A percentile compares a stretch with the other conserved stretches of the same genome.
Conservation (phyloP, 257 asterid genomes). For the Oldenlandia corymbosa region DNA sequence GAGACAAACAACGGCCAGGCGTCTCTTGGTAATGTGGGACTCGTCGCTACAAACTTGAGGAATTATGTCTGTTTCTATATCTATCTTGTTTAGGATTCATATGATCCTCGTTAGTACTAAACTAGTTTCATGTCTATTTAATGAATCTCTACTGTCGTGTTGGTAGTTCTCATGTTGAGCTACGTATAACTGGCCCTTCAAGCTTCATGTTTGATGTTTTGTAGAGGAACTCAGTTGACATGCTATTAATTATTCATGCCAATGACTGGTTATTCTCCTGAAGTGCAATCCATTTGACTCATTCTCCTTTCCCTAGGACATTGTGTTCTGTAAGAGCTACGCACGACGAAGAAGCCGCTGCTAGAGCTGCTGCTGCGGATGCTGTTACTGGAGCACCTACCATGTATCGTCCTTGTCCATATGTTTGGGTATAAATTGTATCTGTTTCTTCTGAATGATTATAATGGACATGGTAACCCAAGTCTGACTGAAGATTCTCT, state of each 20-base stretch:
- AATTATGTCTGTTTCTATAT: no score
- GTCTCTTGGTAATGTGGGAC: no score
- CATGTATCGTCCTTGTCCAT: constrained; percentile 40
- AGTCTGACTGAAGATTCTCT: background rate
- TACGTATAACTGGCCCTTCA: background rate
- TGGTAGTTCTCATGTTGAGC: background rate
- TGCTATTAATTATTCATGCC: background rate
- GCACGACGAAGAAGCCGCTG: constrained; percentile 79
- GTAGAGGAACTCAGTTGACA: background rate
- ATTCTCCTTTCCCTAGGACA: constrained; percentile 28
- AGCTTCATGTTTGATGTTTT: background rate
- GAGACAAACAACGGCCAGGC: no score
- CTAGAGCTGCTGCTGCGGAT: constrained; percentile 50
- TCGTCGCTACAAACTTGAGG: no score
- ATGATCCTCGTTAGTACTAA: background rate
- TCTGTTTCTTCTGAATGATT: constrained; percentile 10
- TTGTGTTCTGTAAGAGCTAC: constrained; percentile 49
- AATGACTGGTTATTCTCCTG: background rate
- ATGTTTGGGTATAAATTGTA: constrained; percentile 13
- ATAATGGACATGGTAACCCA: background rate
- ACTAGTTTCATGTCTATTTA: background rate
- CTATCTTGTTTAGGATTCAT: background rate
- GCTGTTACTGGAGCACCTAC: constrained; percentile 71
- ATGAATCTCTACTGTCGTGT: background rate
- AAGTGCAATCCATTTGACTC: background rate